Conservation (phyloP, 345 rosid genomes). For the Psidium guajava region DNA sequence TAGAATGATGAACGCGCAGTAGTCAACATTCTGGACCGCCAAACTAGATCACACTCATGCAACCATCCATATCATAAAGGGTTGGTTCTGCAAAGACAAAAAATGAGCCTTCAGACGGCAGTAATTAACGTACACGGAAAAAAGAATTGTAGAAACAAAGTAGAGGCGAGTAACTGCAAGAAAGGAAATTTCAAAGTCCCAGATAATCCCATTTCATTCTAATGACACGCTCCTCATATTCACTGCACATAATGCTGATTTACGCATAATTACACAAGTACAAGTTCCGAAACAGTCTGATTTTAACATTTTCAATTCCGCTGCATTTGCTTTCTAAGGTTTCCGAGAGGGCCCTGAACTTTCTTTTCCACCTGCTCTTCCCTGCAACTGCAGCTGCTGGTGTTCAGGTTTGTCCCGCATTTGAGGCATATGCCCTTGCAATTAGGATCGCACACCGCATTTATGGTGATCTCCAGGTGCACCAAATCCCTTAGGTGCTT, state of each 20-base stretch:
- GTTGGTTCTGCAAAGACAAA: background rate
- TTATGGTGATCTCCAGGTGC: constrained; percentile 64
- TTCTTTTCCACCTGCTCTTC: constrained; percentile 27
- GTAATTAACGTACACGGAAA: background rate
- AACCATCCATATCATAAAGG: background rate
- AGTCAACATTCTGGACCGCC: background rate
- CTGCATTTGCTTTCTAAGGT: constrained; percentile 48
- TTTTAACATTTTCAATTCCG: background rate
- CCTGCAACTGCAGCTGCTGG: constrained; percentile 45
- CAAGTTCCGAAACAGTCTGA: background rate
- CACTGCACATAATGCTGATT: background rate
- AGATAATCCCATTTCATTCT: background rate
- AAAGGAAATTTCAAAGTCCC: background rate
- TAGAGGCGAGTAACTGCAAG: background rate
- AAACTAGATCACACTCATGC: background rate
- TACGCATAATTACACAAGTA: background rate
- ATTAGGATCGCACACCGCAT: constrained; percentile 48
- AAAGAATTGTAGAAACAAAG: background rate
- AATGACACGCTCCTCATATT: background rate
- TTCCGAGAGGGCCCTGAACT: constrained; percentile 57
- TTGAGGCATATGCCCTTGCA: constrained; percentile 78
- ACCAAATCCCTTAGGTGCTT: constrained; percentile 74
- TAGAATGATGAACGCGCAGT: background rate
- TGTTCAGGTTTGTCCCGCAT: constrained; percentile 73
- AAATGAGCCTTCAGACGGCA: background rate